Conservation (phyloP, 2,329 filamentous ascomycete species). For the Colletotrichum sp. region DNA sequence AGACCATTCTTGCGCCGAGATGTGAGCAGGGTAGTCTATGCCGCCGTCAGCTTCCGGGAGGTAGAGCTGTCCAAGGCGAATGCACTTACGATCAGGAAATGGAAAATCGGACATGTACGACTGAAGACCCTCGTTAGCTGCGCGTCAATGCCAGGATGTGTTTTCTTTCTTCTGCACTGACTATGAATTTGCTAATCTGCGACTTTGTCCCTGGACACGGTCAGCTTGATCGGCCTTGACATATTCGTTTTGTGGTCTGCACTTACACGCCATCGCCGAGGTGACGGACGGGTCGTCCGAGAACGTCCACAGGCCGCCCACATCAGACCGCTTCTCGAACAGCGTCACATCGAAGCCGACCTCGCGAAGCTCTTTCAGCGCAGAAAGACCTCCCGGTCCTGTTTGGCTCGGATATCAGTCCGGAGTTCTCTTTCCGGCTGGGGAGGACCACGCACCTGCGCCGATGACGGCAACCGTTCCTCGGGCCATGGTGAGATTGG, state of each 20-base stretch:
- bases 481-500: not conserved
- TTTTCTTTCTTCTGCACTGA: not conserved
- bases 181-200: conserved; percentile 29
- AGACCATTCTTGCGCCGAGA: not conserved
- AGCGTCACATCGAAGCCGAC: conserved; percentile 28
- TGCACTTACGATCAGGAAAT: conserved; percentile 22
- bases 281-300: conserved; percentile 25
- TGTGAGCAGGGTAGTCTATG: not conserved
- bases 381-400: conserved; percentile 27
- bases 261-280: conserved; percentile 4
- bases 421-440: too few relatives aligned
- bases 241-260: not conserved
- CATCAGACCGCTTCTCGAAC: conserved; percentile 27
- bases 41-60: not conserved
- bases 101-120: conserved; percentile 28
- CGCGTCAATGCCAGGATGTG: not conserved
- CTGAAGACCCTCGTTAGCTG: not conserved
- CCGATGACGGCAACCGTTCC: conserved; percentile 24
- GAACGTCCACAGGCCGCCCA: conserved; percentile 28
- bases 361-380: conserved; percentile 26
- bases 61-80: not conserved
- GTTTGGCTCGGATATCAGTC: not conserved
- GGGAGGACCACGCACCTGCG: conserved; percentile 13
- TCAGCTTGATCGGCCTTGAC: not conserved
- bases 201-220: not conserved